Percentiles rank a stretch among this genome's conserved stretches.
Conservation (phyloP, 768 basidiomycete genomes). For the Lactarius sanguifluus region DNA sequence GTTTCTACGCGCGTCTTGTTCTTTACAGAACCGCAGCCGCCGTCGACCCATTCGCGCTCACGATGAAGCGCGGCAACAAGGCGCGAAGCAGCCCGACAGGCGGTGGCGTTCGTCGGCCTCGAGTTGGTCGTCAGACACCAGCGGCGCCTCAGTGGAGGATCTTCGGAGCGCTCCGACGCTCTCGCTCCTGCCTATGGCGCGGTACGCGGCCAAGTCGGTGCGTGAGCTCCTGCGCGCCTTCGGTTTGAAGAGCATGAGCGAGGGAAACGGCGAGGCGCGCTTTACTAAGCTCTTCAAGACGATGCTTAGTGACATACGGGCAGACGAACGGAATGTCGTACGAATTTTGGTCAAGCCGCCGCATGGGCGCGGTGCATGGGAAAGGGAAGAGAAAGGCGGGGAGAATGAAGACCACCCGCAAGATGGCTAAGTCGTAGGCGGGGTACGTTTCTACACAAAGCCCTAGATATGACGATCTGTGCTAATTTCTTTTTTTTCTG, state of each 20-base stretch:
- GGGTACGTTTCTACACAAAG: too few species aligned
- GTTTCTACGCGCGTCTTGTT: neutral
- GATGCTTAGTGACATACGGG: conserved; percentile 47
- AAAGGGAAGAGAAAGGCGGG: conserved; percentile 13
- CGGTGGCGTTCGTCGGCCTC: conserved; percentile 35
- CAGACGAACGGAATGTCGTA: too few species aligned
- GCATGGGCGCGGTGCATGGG: too few species aligned
- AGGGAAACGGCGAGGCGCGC: conserved; percentile 63
- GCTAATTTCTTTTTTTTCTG: too few species aligned
- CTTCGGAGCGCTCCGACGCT: conserved; percentile 52
- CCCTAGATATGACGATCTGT: too few species aligned
- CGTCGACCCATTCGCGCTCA: conserved; percentile 53
- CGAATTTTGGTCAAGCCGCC: too few species aligned
- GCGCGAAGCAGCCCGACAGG: conserved; percentile 51
- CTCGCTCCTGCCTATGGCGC: conserved; percentile 76
- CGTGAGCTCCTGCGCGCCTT: too few species aligned
- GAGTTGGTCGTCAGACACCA: conserved; percentile 60
- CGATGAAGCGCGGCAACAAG: conserved; percentile 62
- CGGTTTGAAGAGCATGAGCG: conserved; percentile 72
- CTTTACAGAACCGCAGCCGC: conserved; percentile 40
- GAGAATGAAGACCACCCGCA: conserved; percentile 38
- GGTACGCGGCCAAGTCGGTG: too few species aligned
- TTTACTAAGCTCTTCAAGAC: conserved; percentile 80
- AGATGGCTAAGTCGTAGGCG: too few species aligned
- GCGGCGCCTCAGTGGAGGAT: conserved; percentile 62